Base-by-base conservation (phyloP, 768 basidiomycete species). In the Trametes sanguinea region DNA sequence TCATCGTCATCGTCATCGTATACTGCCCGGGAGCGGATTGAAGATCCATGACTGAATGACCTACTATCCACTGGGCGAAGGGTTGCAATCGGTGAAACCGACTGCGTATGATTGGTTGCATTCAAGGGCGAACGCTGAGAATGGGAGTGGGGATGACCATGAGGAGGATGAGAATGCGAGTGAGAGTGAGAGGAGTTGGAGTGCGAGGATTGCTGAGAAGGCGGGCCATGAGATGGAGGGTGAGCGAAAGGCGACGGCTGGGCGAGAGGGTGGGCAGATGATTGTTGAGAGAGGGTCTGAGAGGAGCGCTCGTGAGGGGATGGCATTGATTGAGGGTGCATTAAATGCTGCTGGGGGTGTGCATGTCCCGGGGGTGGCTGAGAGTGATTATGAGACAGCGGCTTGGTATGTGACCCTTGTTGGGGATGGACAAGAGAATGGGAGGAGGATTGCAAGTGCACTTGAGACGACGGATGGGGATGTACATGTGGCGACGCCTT, bases 1-100 rank as follows among this genome's bases (percentile, higher is more conserved):
- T 71, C 82, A 4, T 80, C 77, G 10, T 78, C 77, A 27, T 72
- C 72, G 44, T 75, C 75, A 44, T 76, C 77, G 54, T 74, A 74
- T 27, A 74, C 76, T 6, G 64, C 65, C n/a, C 54, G 46, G 22
- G 60, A 61, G 40, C 73, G 74, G 51, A 69, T 43, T 3, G 74
- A 65, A 33, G 78, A 69, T 8, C 65, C 58, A 10, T 61, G 58
- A 39, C 53, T 65, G 64, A 67, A 71, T 9, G 71, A 70, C 35
- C 61, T 63, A n/a, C 68, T 68, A 40, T 72, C 71, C 43, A 72
- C 71, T 1, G 71, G 71, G 10, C 71, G 58, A 32, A 72, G 60
- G 8, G 63, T 63, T 55, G 59, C 62, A 59, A 65, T 59, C 40
- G 65, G 53, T 4, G 65, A 52, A 2, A 64, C 58, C 16, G 63